Conservation (phyloP, 768 basidiomycete genomes). For the Saitozyma sp. region DNA sequence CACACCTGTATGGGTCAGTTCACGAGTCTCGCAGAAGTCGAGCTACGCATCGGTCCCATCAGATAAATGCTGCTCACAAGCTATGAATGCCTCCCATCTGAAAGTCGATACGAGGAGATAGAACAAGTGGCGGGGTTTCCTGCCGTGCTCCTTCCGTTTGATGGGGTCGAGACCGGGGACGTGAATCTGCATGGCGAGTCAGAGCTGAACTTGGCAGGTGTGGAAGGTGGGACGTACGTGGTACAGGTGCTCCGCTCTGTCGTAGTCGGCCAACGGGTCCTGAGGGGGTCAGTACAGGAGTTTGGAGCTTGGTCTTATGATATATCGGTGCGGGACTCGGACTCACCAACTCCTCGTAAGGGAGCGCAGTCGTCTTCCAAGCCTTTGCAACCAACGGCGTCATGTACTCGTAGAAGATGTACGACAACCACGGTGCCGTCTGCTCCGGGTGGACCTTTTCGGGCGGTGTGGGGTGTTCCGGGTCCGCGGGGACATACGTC, state of each 20-base stretch:
- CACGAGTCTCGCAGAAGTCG: neutral
- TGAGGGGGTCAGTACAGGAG: neutral
- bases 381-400: slow-evolving; percentile 55
- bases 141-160: slow-evolving; percentile 43
- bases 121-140: slow-evolving; percentile 57
- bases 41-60: too few relatives aligned
- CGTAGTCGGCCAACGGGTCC: slow-evolving; percentile 59
- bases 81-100: slow-evolving; percentile 24
- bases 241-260: slow-evolving; percentile 47
- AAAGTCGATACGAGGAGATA: slow-evolving; percentile 55
- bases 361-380: slow-evolving; percentile 43
- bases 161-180: slow-evolving; percentile 54
- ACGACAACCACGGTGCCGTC: slow-evolving; percentile 58
- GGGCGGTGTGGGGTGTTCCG: slow-evolving; percentile 41
- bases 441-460: slow-evolving; percentile 56
- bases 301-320: neutral
- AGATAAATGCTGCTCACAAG: slow-evolving; percentile 10
- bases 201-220: neutral
- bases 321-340: neutral
- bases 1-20: slow-evolving; percentile 5
- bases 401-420: slow-evolving; percentile 60
- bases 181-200: slow-evolving; percentile 29
- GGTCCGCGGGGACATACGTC: slow-evolving; percentile 63
- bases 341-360: slow-evolving; percentile 48
- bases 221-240: slow-evolving; percentile 13